These are phyloP conservation scores for Lenwebbia sp. DNA, from an alignment of 345 rosid genomes.

Conservation along the genomic window DNA sequence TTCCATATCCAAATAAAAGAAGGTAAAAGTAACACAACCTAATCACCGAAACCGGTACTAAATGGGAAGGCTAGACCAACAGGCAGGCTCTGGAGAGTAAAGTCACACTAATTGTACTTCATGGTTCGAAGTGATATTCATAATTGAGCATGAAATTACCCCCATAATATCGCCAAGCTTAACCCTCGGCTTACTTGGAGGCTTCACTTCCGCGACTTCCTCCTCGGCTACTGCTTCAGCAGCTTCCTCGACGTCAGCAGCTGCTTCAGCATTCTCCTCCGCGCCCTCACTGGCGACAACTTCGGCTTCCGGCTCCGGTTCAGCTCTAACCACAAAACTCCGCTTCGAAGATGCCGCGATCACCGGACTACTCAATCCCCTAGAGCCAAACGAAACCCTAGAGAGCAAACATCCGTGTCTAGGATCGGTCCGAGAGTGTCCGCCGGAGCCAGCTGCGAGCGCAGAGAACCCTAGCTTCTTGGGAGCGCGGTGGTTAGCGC, in stretches of 20 bases:
- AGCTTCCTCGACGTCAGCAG: conserved; percentile 8
- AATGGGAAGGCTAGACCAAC: background rate
- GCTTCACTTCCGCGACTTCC: conserved; percentile 25
- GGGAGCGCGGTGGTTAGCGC: conserved; percentile 10
- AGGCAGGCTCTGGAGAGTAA: background rate
- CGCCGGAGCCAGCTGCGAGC: conserved; percentile 6
- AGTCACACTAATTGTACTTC: background rate
- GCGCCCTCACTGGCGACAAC: conserved; percentile 4
- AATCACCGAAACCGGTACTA: background rate
- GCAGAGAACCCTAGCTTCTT: conserved; percentile 36
- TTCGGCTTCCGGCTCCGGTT: conserved; percentile 22
- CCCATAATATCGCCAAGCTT: conserved; percentile 73
- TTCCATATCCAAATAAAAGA: background rate
- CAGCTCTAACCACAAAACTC: conserved; percentile 47
- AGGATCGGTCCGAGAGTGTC: conserved; percentile 8
- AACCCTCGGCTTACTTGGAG: conserved; percentile 36
- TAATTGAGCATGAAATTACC: conserved; percentile 21
- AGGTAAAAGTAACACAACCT: background rate
- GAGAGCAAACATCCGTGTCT: conserved; percentile 11
- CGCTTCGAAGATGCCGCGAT: conserved; percentile 16
- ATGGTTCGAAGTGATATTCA: fast-evolving
- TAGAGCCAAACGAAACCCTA: conserved; percentile 18
- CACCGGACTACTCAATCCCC: conserved; percentile 12
- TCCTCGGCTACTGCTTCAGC: conserved; percentile 13
- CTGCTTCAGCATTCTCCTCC: conserved; percentile 11